Evolutionary conservation across 1,284 basidiomycete species (phyloP).

Genomic region (Ceratobasidium sp.): DNA sequence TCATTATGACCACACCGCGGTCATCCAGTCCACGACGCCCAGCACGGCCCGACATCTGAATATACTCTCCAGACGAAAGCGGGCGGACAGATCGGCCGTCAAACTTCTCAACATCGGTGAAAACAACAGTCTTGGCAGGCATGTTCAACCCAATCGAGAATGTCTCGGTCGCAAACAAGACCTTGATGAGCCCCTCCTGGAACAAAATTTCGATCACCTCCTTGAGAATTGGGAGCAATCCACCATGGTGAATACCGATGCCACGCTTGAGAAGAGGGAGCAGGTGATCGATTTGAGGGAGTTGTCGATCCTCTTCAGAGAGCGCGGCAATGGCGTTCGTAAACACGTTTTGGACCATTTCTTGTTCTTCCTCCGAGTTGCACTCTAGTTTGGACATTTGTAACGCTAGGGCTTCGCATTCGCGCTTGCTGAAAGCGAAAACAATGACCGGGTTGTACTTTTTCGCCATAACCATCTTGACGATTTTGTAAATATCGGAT

Average conservation of each 20-base stretch:
- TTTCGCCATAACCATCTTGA: slow-evolving; percentile 98
- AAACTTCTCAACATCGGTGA: slow-evolving; percentile 95
- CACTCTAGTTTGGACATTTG: slow-evolving; percentile 96
- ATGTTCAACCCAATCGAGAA: slow-evolving; percentile 99
- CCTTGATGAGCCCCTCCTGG: slow-evolving; percentile 99
- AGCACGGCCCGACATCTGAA: slow-evolving; percentile 99
- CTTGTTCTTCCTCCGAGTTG: slow-evolving; percentile 94
- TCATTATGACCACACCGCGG: slow-evolving; percentile 99
- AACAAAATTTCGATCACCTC: slow-evolving; percentile 99
- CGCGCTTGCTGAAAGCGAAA: slow-evolving; percentile 98
- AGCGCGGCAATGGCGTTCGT: slow-evolving; percentile 94
- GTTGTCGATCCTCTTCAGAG: slow-evolving; percentile 84
- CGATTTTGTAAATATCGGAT: slow-evolving; percentile 97
- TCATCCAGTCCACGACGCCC: slow-evolving; percentile 97
- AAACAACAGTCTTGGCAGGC: slow-evolving; percentile 99
- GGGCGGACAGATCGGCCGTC: slow-evolving; percentile 96
- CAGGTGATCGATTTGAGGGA: slow-evolving; percentile 95
- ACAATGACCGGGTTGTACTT: slow-evolving; percentile 99
- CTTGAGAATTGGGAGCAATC: slow-evolving; percentile 95
- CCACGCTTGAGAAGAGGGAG: slow-evolving; percentile 94
- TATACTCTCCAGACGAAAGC: slow-evolving; percentile 91
- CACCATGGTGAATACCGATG: slow-evolving; percentile 98
- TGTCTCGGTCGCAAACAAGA: slow-evolving; percentile 98
- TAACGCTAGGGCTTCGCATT: slow-evolving; percentile 94
- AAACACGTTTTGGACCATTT: slow-evolving; percentile 90